phyloP scores from a whole-genome alignment of 2,329 filamentous ascomycete genomes.

The Diaporthe caulivora region DNA sequence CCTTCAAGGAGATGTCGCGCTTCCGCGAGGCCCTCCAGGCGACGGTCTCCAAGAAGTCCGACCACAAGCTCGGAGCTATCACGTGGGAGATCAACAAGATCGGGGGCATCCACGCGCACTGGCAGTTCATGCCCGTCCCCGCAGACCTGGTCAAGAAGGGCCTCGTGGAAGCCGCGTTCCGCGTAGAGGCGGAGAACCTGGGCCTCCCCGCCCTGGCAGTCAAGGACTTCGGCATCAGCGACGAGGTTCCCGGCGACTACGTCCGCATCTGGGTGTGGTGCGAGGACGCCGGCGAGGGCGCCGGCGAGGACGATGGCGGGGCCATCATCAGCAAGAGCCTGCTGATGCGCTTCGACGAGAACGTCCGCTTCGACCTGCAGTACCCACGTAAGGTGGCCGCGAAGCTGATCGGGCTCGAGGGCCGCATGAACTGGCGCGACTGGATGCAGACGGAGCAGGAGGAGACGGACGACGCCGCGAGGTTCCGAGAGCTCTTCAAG shows the following conservation, averaged over 20 bases:
- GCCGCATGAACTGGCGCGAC: constrained; percentile 86
- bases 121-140: constrained; percentile 89
- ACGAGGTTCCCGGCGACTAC: constrained; percentile 72
- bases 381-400: constrained; percentile 90
- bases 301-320: constrained; percentile 49
- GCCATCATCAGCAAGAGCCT: constrained; percentile 75
- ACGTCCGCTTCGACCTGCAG: constrained; percentile 87
- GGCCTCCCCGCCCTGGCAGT: constrained; percentile 65
- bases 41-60: constrained; percentile 74
- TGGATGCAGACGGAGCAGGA: constrained; percentile 82
- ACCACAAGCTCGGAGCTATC: constrained; percentile 79
- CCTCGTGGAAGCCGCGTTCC: constrained; percentile 89
- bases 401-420: constrained; percentile 85
- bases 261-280: constrained; percentile 88
- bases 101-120: constrained; percentile 88
- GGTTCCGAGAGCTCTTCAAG: constrained; percentile 86
- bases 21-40: constrained; percentile 83
- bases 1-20: constrained; percentile 83
- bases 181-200: constrained; percentile 85
- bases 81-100: constrained; percentile 92
- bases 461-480: constrained; percentile 81
- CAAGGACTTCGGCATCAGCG: constrained; percentile 62
- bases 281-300: constrained; percentile 64
- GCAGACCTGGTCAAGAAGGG: constrained; percentile 76
- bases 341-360: constrained; percentile 78